A percentile compares a stretch with the other conserved stretches of the same genome.
phyloP scores from a whole-genome alignment of 176 grass and related monocot genomes.

The Bonia amplexicaulis region DNA sequence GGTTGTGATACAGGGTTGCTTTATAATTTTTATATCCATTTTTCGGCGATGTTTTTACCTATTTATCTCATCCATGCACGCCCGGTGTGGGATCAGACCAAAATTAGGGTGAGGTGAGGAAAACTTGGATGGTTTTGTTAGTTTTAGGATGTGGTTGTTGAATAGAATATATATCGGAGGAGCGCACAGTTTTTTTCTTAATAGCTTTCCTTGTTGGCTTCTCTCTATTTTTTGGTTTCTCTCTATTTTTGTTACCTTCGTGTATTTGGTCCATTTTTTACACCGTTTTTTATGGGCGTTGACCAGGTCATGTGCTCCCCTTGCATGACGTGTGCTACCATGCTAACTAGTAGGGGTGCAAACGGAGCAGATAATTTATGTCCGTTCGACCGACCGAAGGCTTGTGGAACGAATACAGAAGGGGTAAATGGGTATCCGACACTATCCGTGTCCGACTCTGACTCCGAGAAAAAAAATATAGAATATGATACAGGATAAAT shows the following conservation, averaged over 20 bases:
- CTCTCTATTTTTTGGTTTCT: background rate
- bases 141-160: background rate
- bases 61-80: background rate
- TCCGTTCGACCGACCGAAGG: too few relatives aligned
- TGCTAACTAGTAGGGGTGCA: too few relatives aligned
- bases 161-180: background rate
- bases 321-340: background rate
- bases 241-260: background rate
- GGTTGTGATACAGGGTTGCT: background rate
- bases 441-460: too few relatives aligned
- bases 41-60: background rate
- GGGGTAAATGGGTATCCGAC: too few relatives aligned
- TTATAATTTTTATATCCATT: background rate
- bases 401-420: too few relatives aligned
- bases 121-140: background rate
- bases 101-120: background rate
- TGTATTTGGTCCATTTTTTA: background rate
- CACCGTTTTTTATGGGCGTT: background rate
- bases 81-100: background rate
- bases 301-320: background rate
- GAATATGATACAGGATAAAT: too few relatives aligned
- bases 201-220: background rate
- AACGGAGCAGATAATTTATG: too few relatives aligned
- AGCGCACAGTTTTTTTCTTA: background rate
- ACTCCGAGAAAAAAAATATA: too few relatives aligned